Evolutionary conservation across 805 yeast genomes (phyloP), one percentile per base, ranked within the genome.

Genomic region (Zygotorulaspora danielsina): DNA sequence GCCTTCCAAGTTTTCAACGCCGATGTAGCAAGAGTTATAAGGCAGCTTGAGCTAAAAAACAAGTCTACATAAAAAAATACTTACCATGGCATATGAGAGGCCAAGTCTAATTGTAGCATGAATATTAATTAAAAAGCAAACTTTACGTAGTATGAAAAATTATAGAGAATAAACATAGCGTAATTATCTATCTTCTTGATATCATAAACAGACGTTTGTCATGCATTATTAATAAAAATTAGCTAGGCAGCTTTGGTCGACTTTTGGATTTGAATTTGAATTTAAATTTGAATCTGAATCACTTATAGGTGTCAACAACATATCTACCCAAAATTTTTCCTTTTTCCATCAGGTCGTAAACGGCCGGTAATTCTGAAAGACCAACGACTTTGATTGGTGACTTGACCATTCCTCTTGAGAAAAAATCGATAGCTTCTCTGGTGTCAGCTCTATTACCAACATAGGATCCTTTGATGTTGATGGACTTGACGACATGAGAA

Each of bases 361-460:
- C 75, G 29, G 55, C 54, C 42, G 78, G 72, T 54, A 76, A 63
- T 52, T 76, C 78, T 34, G 74, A 68, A 50, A 76, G 64, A 5
- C 80, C 80, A 38, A 75, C 76, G 48, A 76, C 54, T 64, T 75
- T 73, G 55, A 76, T 76, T 46, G 81, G 84, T 38, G 83, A 74
- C 48, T 71, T 65, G 54, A 81, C 78, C 53, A 76, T 66, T 40
- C 87, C 87, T 64, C 85, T 72, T 43, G 71, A 46, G 59, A 78
- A 81, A 72, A 81, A 80, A 54, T 81, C 85, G 42, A 81, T 59
- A 34, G 87, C 87, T 65, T 81, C 88, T 59, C 72, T 63, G 9
- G 94, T 75, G 64, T 86, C 95, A 40, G 82, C 83, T 66, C 94
- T 79, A 75, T 83, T 84, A 47, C 95, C 95, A 41, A 86, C 95